These are phyloP conservation scores for Dictyostelium brefeldianum DNA, from an alignment of 78 protist genomes.

Conservation along the genomic window DNA sequence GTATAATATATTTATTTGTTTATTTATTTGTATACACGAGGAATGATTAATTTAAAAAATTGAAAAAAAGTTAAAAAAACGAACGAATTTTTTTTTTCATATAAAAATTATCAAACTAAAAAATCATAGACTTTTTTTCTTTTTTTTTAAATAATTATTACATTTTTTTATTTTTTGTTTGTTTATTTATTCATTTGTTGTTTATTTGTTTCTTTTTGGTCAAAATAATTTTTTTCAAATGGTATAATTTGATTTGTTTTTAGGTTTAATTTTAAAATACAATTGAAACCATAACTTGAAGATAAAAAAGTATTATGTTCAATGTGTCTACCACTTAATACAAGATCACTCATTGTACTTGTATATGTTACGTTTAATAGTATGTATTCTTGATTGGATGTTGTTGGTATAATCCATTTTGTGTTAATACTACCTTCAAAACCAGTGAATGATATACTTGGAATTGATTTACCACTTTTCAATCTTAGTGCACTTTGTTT, in stretches of 20 bases:
- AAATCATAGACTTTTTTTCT: not conserved
- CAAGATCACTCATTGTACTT: constrained; percentile 1
- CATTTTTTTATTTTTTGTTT: not conserved
- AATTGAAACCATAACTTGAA: not conserved
- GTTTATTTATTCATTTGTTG: not conserved
- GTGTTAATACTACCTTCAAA: not conserved
- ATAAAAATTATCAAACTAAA: not conserved
- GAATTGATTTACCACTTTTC: not conserved
- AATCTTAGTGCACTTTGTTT: not conserved
- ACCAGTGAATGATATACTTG: not conserved
- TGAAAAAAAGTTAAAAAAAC: not conserved
- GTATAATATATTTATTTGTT: not conserved
- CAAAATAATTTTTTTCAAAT: constrained; percentile 3
- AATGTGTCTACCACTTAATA: not conserved
- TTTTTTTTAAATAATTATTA: not conserved
- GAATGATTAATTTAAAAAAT: not conserved
- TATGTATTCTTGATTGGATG: not conserved
- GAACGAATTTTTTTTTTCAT: constrained; percentile 3
- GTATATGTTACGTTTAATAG: not conserved
- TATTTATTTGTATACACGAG: too few relatives aligned
- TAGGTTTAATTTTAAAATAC: not conserved
- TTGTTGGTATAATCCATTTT: not conserved
- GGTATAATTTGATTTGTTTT: not conserved
- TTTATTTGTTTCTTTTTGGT: not conserved
- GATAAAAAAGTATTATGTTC: not conserved